A percentile compares a stretch with the other conserved stretches of the same genome.
phyloP scores from a whole-genome alignment of 495 filamentous ascomycete genomes.

The Penicillium pancosmium region DNA sequence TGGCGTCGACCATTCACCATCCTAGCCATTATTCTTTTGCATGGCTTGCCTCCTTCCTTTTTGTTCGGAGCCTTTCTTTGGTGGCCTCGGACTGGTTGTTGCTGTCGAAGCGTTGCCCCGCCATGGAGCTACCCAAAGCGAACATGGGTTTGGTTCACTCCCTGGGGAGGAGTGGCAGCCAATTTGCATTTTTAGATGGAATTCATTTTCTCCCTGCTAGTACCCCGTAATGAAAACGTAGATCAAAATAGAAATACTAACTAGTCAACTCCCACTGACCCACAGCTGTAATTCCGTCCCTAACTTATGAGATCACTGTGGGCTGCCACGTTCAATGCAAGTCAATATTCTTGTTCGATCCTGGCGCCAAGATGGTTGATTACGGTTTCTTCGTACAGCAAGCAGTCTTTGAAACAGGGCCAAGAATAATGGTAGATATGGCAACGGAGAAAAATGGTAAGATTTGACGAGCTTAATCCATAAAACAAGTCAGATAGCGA shows the following conservation, averaged over 20 bases:
- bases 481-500: neutral
- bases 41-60: slow-evolving; percentile 1
- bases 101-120: neutral
- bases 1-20: slow-evolving; percentile 20
- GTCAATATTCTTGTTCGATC: neutral
- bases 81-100: neutral
- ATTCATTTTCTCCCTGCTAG: too few relatives aligned
- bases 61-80: slow-evolving; percentile 1
- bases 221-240: neutral
- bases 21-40: slow-evolving; percentile 11
- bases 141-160: neutral
- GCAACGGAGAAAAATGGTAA: neutral
- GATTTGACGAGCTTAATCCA: slow-evolving; percentile 2
- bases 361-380: neutral
- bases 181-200: neutral
- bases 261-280: neutral
- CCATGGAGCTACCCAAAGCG: neutral
- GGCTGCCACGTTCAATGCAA: slow-evolving; percentile 1
- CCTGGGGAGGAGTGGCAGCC: neutral
- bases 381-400: neutral
- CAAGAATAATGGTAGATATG: neutral
- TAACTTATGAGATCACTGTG: slow-evolving; percentile 8
- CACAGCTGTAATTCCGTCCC: slow-evolving; percentile 1
- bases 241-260: neutral
- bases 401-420: neutral